A percentile compares a stretch with the other conserved stretches of the same genome.
Evolutionary conservation across 2,329 filamentous ascomycete species (phyloP).

Genomic region (Fusarium albidum): DNA sequence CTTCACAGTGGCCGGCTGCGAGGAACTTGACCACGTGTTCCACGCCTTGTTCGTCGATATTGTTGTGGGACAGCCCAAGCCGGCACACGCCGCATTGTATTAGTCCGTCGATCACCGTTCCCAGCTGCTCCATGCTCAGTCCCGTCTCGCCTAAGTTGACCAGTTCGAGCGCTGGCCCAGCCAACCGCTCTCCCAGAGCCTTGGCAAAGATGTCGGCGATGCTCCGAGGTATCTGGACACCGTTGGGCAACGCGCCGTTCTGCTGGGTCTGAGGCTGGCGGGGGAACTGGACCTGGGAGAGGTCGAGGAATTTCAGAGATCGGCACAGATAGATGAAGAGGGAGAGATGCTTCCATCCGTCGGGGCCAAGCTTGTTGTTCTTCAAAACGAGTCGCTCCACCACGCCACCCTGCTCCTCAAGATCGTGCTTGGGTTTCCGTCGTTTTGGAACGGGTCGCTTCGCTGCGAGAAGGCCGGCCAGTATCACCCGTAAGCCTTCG

Average conservation of each 20-base stretch:
- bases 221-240: constrained; percentile 44
- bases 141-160: constrained; percentile 84
- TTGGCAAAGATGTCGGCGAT: constrained; percentile 73
- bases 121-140: constrained; percentile 74
- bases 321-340: constrained; percentile 91
- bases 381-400: constrained; percentile 89
- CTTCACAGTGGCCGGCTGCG: constrained; percentile 79
- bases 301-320: constrained; percentile 84
- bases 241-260: constrained; percentile 44
- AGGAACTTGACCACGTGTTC: constrained; percentile 81
- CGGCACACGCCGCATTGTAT: constrained; percentile 79
- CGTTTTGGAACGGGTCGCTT: constrained; percentile 70
- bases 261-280: constrained; percentile 43
- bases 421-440: constrained; percentile 54
- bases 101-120: constrained; percentile 82
- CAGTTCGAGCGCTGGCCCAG: constrained; percentile 79
- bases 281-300: constrained; percentile 86
- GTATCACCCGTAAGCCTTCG: constrained; percentile 84
- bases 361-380: constrained; percentile 86
- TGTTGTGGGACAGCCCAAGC: constrained; percentile 84
- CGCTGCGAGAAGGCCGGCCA: constrained; percentile 85
- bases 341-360: constrained; percentile 92
- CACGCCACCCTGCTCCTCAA: constrained; percentile 69
- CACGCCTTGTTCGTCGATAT: constrained; percentile 76
- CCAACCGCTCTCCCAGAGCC: constrained; percentile 79